Evolutionary conservation across 805 yeast genomes (phyloP).

Genomic region (Ogataea paraovalis): DNA sequence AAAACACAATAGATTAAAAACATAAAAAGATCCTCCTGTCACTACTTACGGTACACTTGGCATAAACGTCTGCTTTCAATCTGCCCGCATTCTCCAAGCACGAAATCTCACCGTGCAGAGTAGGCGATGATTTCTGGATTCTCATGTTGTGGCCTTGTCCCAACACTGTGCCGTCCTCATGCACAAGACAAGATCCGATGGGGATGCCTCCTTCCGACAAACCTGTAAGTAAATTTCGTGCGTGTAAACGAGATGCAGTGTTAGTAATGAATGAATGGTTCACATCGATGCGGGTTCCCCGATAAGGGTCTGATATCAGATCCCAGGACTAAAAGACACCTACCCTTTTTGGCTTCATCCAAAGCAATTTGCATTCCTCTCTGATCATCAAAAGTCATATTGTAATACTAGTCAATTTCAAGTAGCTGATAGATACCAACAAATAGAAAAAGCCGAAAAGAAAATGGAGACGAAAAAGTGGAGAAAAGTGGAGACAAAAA

Average conservation of each 20-base stretch:
- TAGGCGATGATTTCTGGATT: slow-evolving; percentile 78
- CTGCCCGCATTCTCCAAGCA: slow-evolving; percentile 91
- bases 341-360: slow-evolving; percentile 65
- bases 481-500: too few relatives aligned
- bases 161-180: slow-evolving; percentile 71
- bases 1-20: too few relatives aligned
- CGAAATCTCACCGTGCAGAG: slow-evolving; percentile 88
- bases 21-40: background rate
- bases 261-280: slow-evolving; percentile 37
- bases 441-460: slow-evolving; percentile 32
- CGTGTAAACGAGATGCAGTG: too few relatives aligned
- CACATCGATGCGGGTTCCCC: too few relatives aligned
- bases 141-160: slow-evolving; percentile 92
- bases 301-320: too few relatives aligned
- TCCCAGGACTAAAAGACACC: too few relatives aligned
- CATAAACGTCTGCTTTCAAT: slow-evolving; percentile 72
- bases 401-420: background rate
- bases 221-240: background rate
- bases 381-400: slow-evolving; percentile 57
- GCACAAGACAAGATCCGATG: slow-evolving; percentile 64
- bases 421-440: too few relatives aligned
- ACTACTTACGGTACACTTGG: slow-evolving; percentile 63
- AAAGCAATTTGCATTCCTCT: slow-evolving; percentile 66
- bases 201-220: slow-evolving; percentile 3
- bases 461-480: too few relatives aligned